Evolutionary conservation across 768 basidiomycete species (phyloP).

Genomic region (Naganishia antarctica): DNA sequence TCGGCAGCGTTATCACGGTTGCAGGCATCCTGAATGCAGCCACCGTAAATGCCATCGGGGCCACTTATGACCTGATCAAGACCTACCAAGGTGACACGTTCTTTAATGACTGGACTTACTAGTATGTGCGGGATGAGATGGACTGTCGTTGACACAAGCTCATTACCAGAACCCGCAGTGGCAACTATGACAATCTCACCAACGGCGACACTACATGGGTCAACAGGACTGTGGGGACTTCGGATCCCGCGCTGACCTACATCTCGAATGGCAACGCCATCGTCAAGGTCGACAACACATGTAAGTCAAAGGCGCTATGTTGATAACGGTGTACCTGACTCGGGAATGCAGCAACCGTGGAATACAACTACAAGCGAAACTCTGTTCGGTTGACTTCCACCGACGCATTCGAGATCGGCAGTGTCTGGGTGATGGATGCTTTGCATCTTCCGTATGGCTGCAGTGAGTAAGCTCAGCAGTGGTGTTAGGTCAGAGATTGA

Average conservation of each 20-base stretch:
- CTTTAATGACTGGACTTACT: constrained; percentile 67
- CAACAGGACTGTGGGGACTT: constrained; percentile 32
- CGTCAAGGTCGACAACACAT: constrained; percentile 68
- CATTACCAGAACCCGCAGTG: too few species aligned
- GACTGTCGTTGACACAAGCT: too few species aligned
- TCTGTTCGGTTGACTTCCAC: constrained; percentile 62
- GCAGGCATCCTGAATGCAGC: too few species aligned
- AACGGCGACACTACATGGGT: constrained; percentile 60
- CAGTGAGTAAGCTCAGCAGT: constrained; percentile 18
- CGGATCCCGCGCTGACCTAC: constrained; percentile 57
- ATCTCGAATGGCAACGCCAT: constrained; percentile 67
- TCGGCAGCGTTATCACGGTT: not conserved
- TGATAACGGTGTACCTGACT: not conserved
- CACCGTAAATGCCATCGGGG: constrained; percentile 1
- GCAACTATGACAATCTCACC: constrained; percentile 60
- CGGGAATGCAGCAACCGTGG: constrained; percentile 26
- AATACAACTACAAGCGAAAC: constrained; percentile 60
- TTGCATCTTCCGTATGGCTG: constrained; percentile 61
- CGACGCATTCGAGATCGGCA: constrained; percentile 59
- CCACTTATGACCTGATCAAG: constrained; percentile 55
- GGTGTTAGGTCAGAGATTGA: not conserved
- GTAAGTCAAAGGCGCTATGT: constrained; percentile 10
- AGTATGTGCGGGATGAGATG: too few species aligned
- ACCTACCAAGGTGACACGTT: constrained; percentile 62
- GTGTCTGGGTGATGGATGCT: constrained; percentile 64